A percentile compares a stretch with the other conserved stretches of the same genome.
These are phyloP conservation scores for Podospora tetraspora DNA, from an alignment of 495 filamentous ascomycete species.

Conservation along the genomic window DNA sequence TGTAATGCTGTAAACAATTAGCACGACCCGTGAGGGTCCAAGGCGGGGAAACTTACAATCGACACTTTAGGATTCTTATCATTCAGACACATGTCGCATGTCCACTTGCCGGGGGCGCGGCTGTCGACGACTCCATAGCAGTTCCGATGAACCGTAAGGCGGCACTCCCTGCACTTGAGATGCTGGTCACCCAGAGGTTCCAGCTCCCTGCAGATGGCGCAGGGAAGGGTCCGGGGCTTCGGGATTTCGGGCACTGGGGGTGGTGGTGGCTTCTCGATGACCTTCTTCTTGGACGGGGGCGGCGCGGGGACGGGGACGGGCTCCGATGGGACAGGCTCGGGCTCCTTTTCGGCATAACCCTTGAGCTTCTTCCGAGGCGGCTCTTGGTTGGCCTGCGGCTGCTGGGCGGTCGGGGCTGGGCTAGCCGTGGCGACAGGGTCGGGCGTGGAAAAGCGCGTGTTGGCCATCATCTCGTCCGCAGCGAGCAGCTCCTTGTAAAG, in stretches of 20 bases:
- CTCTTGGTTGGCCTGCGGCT: constrained; percentile 22
- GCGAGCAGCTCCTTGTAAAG: constrained; percentile 68
- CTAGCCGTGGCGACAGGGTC: constrained; percentile 43
- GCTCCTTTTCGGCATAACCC: constrained; percentile 38
- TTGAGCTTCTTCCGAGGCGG: constrained; percentile 56
- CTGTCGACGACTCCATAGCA: constrained; percentile 81
- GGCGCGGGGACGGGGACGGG: constrained; percentile 20
- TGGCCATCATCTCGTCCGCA: constrained; percentile 46
- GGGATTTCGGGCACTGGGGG: constrained; percentile 66
- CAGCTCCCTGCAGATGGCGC: constrained; percentile 73
- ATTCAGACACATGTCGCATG: constrained; percentile 92
- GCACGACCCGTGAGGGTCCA: background rate
- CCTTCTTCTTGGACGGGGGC: constrained; percentile 55
- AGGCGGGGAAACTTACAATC: constrained; percentile 53
- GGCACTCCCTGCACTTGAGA: constrained; percentile 75
- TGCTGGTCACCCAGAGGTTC: constrained; percentile 68
- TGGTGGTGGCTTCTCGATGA: constrained; percentile 43
- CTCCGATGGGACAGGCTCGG: constrained; percentile 43
- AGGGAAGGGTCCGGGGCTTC: constrained; percentile 70
- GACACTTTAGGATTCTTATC: constrained; percentile 83
- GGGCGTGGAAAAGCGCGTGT: constrained; percentile 37
- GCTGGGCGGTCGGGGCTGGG: constrained; percentile 26
- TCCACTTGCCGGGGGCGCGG: constrained; percentile 74
- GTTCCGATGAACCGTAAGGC: constrained; percentile 84
- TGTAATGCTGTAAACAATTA: constrained; percentile 59